These are phyloP conservation scores for Penicillium sp. DNA, from an alignment of 2,329 filamentous ascomycete species.

Conservation along the genomic window DNA sequence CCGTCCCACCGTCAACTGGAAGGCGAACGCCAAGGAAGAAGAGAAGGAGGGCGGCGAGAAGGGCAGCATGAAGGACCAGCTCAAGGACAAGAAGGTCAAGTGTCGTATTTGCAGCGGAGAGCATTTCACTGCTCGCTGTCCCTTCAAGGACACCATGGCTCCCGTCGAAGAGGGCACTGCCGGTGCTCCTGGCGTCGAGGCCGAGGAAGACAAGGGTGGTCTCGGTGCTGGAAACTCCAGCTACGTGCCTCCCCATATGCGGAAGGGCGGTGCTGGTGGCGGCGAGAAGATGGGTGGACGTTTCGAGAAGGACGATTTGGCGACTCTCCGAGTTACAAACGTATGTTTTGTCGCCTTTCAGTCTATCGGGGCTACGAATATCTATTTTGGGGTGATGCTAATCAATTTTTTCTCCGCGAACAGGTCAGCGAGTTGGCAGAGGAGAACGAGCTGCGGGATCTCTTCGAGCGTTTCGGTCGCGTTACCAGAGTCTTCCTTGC, in stretches of 20 bases:
- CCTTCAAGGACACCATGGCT: constrained; percentile 99
- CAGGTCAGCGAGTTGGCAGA: constrained; percentile 96
- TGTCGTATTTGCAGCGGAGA: constrained; percentile 98
- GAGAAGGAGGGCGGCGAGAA: constrained; percentile 54
- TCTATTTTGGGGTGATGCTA: constrained; percentile 7
- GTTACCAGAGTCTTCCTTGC: constrained; percentile 97
- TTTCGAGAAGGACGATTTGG: constrained; percentile 94
- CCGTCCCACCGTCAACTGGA: constrained; percentile 90
- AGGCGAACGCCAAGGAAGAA: constrained; percentile 78
- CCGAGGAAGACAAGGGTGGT: constrained; percentile 53
- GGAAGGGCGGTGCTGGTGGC: constrained; percentile 60
- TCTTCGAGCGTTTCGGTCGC: constrained; percentile 96
- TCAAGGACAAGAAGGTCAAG: constrained; percentile 99
- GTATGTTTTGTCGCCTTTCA: constrained; percentile 57
- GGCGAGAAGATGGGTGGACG: constrained; percentile 90
- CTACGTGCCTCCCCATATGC: constrained; percentile 92
- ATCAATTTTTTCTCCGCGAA: constrained; percentile 16
- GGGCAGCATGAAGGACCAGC: constrained; percentile 64
- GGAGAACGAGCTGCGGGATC: constrained; percentile 90
- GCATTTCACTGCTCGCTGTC: constrained; percentile 98
- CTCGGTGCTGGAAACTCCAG: constrained; percentile 71
- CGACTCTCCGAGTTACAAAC: constrained; percentile 96
- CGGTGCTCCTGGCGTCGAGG: constrained; percentile 48
- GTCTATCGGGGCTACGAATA: background rate
- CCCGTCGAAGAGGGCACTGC: constrained; percentile 53